Evolutionary conservation across 352 stramenopile genomes (phyloP), one percentile per base, ranked within the genome.

Genomic region (Detonula confervacea): DNA sequence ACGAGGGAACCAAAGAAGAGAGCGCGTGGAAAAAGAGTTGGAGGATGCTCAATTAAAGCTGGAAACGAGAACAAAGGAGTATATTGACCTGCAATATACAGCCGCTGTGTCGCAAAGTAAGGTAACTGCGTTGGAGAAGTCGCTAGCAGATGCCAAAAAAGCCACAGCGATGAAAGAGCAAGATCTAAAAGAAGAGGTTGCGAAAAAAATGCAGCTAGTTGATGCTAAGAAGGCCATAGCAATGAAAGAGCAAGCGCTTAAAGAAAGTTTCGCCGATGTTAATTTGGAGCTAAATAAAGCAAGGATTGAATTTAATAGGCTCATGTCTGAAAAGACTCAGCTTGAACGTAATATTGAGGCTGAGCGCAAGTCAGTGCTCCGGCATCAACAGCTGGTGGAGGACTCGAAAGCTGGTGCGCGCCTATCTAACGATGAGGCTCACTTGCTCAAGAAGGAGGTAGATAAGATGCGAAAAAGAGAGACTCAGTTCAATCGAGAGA

Each of bases 151-250:
- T 93, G 78, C 84, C 90, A 57, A 86, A 71, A 86, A 80, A 12
- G 96, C 92, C n/a, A 97, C 98, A 97, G 65, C 97, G 97, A 77
- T 97, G 97, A 86, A 90, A 96, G 37, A 94, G 93, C 62, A 96
- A 97, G 89, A 97, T 97, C 82, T 96, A 97, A 83, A 94, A 93
- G 59, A 90, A 97, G 22, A 98, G 96, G 70, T 90, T 88, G 2
- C 91, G 93, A 30, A 96, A 91, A 44, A 95, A 22, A 20, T 97
- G 64, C 97, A 98, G 79, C 84, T 98, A 44, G 96, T 93, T n/a
- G 97, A 98, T 51, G 95, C 98, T 67, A 84, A 67, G 1, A 75
- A 47, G 25, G 30, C 16, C 29, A 35, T 81, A 18, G 57, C 68
- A n/a, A n/a, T n/a, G n/a, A n/a, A n/a, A n/a, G n/a, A n/a, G n/a